Percentiles rank a stretch among this genome's conserved stretches.
Evolutionary conservation across 2,329 filamentous ascomycete genomes (phyloP).

Genomic region (Fusarium stilboides): DNA sequence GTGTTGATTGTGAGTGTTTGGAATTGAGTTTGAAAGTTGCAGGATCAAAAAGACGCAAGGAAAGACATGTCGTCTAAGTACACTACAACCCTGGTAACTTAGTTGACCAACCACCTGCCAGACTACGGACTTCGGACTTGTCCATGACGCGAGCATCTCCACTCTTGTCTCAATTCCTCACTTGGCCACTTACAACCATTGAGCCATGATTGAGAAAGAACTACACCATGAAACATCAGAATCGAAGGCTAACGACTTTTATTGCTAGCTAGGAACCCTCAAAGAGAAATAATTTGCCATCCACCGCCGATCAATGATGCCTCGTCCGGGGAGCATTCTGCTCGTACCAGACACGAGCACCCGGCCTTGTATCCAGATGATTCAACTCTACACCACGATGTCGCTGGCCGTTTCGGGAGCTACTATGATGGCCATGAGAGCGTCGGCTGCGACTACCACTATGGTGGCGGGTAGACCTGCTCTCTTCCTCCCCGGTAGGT

Average conservation of each 20-base stretch:
- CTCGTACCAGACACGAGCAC: not conserved
- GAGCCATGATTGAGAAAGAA: constrained; percentile 7
- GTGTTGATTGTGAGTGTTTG: not conserved
- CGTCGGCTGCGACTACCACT: not conserved
- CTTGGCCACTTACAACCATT: constrained; percentile 7
- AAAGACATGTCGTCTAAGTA: constrained; percentile 14
- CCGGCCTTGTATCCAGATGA: not conserved
- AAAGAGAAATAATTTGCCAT: not conserved
- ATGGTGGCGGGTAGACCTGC: not conserved
- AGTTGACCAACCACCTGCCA: constrained; percentile 24
- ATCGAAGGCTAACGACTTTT: not conserved
- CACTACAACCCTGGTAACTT: constrained; percentile 7
- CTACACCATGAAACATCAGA: not conserved
- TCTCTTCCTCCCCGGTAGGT: not conserved
- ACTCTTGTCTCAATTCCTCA: constrained; percentile 26
- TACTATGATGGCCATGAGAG: not conserved
- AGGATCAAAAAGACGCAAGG: constrained; percentile 29
- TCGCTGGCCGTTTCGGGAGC: not conserved
- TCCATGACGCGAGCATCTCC: constrained; percentile 44
- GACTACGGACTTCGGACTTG: constrained; percentile 37
- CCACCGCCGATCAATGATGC: not conserved
- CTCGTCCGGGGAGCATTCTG: not conserved
- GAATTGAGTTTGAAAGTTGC: not conserved
- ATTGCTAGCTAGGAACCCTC: constrained; percentile 3
- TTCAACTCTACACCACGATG: not conserved